Conservation (phyloP, 164 flowering plant genomes). For the Sedum album region DNA sequence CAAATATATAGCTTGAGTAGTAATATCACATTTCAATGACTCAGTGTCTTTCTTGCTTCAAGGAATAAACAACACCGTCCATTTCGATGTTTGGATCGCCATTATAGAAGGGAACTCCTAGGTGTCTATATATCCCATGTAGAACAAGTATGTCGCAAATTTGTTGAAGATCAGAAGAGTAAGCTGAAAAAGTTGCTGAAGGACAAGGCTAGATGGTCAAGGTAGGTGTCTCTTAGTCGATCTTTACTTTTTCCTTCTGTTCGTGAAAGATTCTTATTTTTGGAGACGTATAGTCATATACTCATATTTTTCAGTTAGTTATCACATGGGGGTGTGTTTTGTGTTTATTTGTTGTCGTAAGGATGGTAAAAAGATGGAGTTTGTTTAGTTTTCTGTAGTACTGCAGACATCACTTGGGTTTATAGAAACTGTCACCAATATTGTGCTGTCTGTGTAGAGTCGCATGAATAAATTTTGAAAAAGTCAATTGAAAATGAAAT, state of each 20-base stretch:
- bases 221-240: conserved; percentile 30
- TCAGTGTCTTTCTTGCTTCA: conserved; percentile 6
- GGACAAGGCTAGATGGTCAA: conserved; percentile 82
- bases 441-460: too few relatives aligned
- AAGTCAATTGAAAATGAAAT: not conserved
- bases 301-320: too few relatives aligned
- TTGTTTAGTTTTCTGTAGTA: not conserved
- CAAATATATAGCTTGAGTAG: not conserved
- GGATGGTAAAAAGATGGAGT: too few relatives aligned
- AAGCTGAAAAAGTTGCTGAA: conserved; percentile 73
- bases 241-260: too few relatives aligned
- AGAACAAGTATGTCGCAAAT: conserved; percentile 72
- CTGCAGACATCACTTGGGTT: too few relatives aligned
- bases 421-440: too few relatives aligned
- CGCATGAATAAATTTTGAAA: not conserved
- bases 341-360: too few relatives aligned
- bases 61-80: conserved; percentile 88
- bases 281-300: too few relatives aligned
- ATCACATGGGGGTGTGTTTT: too few relatives aligned
- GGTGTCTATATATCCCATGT: conserved; percentile 80
- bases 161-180: conserved; percentile 71
- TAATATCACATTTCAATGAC: not conserved
- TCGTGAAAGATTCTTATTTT: too few relatives aligned
- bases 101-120: conserved; percentile 88
- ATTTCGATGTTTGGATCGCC: conserved; percentile 83